Evolutionary conservation across 148 eudicot genomes (phyloP).

Genomic region (Silene uniflora): DNA sequence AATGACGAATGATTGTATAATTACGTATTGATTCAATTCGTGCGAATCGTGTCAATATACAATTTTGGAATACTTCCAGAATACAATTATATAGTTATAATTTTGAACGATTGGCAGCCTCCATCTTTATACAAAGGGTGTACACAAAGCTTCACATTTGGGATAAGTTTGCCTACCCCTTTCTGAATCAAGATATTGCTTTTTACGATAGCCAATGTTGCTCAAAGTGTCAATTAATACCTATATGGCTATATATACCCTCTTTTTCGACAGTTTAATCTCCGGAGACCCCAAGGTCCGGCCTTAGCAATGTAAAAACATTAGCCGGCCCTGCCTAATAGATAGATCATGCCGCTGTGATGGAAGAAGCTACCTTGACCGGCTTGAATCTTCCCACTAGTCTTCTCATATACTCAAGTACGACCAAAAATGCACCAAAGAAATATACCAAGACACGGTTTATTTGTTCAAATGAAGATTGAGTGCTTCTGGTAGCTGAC

Average conservation of each 20-base stretch:
- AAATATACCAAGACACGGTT: slow-evolving; percentile 42
- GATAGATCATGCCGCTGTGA: slow-evolving; percentile 36
- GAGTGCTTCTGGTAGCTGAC: slow-evolving; percentile 35
- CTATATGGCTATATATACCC: too few relatives aligned
- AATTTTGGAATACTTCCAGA: neutral
- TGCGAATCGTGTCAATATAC: neutral
- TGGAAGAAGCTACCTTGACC: slow-evolving; percentile 49
- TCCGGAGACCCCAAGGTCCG: neutral
- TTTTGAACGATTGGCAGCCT: neutral
- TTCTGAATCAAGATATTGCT: neutral
- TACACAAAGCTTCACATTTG: too few relatives aligned
- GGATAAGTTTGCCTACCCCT: too few relatives aligned
- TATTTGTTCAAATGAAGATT: slow-evolving; percentile 42
- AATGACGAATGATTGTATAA: too few relatives aligned
- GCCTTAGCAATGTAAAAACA: neutral
- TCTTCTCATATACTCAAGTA: slow-evolving; percentile 56
- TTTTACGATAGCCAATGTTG: neutral
- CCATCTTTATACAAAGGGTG: neutral
- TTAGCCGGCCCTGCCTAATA: neutral
- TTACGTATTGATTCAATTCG: neutral
- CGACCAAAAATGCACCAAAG: slow-evolving; percentile 56
- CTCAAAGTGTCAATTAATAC: neutral
- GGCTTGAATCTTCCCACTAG: slow-evolving; percentile 60
- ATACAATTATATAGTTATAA: neutral
- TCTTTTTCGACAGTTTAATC: neutral